phyloP scores from a whole-genome alignment of 2,329 filamentous ascomycete species.

The Microsporum ferrugineum region DNA sequence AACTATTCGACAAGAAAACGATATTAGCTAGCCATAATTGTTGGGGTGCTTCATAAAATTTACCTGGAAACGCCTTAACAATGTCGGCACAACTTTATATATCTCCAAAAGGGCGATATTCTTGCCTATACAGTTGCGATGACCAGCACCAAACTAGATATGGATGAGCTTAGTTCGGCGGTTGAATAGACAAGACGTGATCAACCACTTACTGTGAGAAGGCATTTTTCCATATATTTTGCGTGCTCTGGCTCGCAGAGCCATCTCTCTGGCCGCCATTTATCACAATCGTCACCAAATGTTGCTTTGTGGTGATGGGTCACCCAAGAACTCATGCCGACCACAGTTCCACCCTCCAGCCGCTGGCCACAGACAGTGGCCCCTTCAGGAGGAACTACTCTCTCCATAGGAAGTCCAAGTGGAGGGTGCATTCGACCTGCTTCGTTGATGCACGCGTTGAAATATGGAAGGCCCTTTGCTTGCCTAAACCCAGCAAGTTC shows the following conservation, averaged over 20 bases:
- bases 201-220: background rate
- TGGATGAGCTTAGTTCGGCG: conserved; percentile 26
- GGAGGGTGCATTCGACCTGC: conserved; percentile 66
- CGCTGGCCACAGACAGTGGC: conserved; percentile 51
- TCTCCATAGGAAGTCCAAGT: conserved; percentile 59
- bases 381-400: conserved; percentile 56
- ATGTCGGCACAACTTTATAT: conserved; percentile 22
- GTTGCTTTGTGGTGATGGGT: conserved; percentile 56
- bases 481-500: conserved; percentile 36
- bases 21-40: background rate
- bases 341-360: conserved; percentile 59
- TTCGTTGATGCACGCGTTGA: conserved; percentile 69
- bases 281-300: conserved; percentile 56
- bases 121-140: conserved; percentile 42
- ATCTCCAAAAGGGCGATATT: conserved; percentile 21
- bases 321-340: conserved; percentile 65
- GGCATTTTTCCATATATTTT: background rate
- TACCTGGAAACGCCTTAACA: conserved; percentile 40
- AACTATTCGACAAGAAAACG: background rate
- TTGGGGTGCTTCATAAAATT: background rate
- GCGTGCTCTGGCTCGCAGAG: conserved; percentile 28
- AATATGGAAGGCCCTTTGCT: conserved; percentile 58
- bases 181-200: conserved; percentile 18
- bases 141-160: conserved; percentile 45
- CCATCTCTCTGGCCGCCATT: conserved; percentile 43